phyloP scores from a whole-genome alignment of 225 moss, liverwort and hornwort genomes.

The Sphagnum tenellum region DNA sequence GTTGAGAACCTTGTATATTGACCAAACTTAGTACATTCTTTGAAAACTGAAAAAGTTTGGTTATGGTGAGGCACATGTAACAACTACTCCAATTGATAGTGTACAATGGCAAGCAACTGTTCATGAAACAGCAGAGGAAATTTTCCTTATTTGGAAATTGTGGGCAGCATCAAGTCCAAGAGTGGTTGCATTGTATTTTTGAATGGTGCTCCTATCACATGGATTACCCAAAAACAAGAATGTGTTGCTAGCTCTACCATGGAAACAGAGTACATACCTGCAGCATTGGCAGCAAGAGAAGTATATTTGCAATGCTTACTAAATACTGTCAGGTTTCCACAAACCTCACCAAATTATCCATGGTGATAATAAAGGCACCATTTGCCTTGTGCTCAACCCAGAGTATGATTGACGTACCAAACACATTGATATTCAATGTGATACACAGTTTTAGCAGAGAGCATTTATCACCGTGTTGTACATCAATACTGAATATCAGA shows the following conservation, averaged over 20 bases:
- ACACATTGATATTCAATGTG: slow-evolving; percentile 1
- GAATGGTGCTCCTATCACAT: background rate
- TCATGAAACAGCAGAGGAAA: no score
- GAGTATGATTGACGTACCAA: background rate
- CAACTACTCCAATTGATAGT: no score
- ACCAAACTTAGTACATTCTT: no score
- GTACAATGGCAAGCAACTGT: no score
- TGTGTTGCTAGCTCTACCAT: background rate
- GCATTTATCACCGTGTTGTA: background rate
- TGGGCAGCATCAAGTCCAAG: background rate
- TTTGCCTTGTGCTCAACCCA: background rate
- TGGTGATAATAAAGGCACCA: background rate
- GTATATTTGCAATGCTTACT: background rate
- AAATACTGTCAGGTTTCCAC: background rate
- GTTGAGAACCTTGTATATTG: no score
- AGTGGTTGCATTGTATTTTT: background rate
- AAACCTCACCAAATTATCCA: background rate
- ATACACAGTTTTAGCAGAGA: background rate
- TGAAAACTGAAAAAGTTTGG: no score
- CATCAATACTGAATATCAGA: background rate
- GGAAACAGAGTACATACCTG: background rate
- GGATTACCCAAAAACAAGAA: background rate
- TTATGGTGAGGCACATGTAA: no score
- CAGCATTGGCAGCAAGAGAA: background rate
- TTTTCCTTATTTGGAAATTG: no score